These are phyloP conservation scores for Marsdenia floribunda DNA, from an alignment of 257 asterid genomes.

Conservation along the genomic window DNA sequence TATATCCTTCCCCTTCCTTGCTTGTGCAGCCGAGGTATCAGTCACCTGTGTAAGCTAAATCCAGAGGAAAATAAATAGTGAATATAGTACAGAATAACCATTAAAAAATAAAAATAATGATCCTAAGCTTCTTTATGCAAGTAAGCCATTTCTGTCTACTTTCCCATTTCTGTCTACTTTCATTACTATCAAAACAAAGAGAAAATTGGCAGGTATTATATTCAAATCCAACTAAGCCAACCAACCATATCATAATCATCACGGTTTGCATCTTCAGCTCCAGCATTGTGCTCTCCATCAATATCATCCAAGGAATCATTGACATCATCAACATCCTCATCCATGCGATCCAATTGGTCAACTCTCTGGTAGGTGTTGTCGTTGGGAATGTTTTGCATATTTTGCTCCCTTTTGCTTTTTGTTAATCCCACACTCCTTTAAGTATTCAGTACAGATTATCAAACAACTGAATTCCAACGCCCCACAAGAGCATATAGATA, in stretches of 20 bases:
- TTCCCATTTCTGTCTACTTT: not conserved
- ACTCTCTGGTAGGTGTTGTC: slow-evolving; percentile 25
- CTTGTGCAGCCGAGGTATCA: slow-evolving; percentile 75
- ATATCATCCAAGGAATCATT: slow-evolving; percentile 41
- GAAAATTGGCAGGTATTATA: not conserved
- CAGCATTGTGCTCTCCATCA: slow-evolving; percentile 40
- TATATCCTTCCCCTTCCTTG: slow-evolving; percentile 72
- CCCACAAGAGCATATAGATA: not conserved
- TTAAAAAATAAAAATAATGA: not conserved
- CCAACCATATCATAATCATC: slow-evolving; percentile 68
- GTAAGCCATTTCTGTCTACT: not conserved
- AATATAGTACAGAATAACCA: not conserved
- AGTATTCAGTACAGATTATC: not conserved
- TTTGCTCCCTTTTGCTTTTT: not conserved
- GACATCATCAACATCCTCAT: slow-evolving; percentile 31
- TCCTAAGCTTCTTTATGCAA: not conserved
- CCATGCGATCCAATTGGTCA: slow-evolving; percentile 38
- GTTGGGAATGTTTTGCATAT: slow-evolving; percentile 18
- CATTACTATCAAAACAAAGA: not conserved
- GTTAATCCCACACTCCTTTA: not conserved
- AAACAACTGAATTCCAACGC: not conserved
- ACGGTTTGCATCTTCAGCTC: slow-evolving; percentile 39
- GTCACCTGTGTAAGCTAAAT: slow-evolving; percentile 58
- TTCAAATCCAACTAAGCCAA: slow-evolving; percentile 6
- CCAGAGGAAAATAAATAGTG: not conserved